Evolutionary conservation across 2,329 filamentous ascomycete genomes (phyloP).

Genomic region (Parastagonospora nodorum): DNA sequence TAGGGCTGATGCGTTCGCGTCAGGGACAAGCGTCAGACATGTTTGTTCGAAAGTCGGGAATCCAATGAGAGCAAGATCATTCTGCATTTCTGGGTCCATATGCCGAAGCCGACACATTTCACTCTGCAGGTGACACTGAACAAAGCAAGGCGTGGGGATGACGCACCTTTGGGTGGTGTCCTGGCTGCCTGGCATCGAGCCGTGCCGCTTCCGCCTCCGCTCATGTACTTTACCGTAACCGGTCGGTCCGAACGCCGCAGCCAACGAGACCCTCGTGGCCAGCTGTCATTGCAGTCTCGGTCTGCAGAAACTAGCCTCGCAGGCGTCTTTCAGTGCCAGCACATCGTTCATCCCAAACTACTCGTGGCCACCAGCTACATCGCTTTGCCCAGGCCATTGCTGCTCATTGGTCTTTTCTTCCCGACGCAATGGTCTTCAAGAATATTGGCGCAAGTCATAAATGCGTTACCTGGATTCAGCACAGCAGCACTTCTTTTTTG

Average conservation of each 20-base stretch:
- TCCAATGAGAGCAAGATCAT: constrained; percentile 12
- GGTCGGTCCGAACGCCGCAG: constrained; percentile 23
- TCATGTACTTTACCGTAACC: constrained; percentile 4
- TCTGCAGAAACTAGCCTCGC: constrained; percentile 24
- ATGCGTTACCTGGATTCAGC: constrained; percentile 29
- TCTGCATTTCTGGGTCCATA: neutral
- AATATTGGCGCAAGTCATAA: constrained; percentile 36
- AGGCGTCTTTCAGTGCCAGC: constrained; percentile 32
- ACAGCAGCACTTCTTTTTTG: constrained; percentile 29
- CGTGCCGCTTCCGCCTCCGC: constrained; percentile 2
- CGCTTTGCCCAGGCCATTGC: constrained; percentile 15
- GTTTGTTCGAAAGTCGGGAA: constrained; percentile 14
- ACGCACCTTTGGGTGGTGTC: constrained; percentile 20
- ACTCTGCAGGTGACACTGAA: constrained; percentile 16
- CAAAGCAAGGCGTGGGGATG: constrained; percentile 25
- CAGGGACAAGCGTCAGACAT: constrained; percentile 24
- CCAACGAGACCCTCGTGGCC: constrained; percentile 18
- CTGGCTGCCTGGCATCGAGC: neutral
- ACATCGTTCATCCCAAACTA: constrained; percentile 36
- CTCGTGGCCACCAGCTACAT: constrained; percentile 25
- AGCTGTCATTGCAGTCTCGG: too few species aligned
- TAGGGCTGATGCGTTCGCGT: constrained; percentile 34
- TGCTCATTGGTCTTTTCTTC: constrained; percentile 31
- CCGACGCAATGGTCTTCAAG: constrained; percentile 26
- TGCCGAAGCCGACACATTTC: constrained; percentile 8